Percentiles rank a stretch among this genome's conserved stretches.
Evolutionary conservation across 345 rosid genomes (phyloP).

Genomic region (Eucalyptus victrix): DNA sequence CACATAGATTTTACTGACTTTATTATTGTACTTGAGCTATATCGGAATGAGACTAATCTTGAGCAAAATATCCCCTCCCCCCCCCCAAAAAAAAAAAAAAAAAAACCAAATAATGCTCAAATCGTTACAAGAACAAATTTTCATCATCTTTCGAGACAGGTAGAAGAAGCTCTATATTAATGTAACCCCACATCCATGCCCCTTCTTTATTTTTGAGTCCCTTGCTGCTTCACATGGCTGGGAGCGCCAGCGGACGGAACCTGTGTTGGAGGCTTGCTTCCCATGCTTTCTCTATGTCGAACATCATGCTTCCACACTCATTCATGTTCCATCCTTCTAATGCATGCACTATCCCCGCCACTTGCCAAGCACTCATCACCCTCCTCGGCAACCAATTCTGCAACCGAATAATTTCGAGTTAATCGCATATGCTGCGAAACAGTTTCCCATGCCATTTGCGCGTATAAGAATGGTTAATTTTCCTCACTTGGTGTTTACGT

Average conservation of each 20-base stretch:
- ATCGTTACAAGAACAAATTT: too few relatives aligned
- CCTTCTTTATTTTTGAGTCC: too few relatives aligned
- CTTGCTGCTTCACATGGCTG: too few relatives aligned
- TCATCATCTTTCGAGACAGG: too few relatives aligned
- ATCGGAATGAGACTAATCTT: not conserved
- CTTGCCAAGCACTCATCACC: conserved; percentile 47
- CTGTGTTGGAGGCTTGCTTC: conserved; percentile 16
- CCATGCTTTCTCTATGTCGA: conserved; percentile 21
- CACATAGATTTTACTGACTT: not conserved
- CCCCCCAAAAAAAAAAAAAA: too few relatives aligned
- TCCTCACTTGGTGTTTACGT: not conserved
- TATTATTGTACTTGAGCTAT: not conserved
- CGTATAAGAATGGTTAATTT: not conserved
- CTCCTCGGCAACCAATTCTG: conserved; percentile 59
- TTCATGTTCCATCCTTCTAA: conserved; percentile 35
- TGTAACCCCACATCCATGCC: too few relatives aligned
- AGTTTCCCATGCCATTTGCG: not conserved
- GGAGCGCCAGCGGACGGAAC: too few relatives aligned
- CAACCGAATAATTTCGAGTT: not conserved
- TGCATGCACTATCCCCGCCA: conserved; percentile 43
- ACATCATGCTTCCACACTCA: conserved; percentile 25
- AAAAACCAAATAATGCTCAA: not conserved
- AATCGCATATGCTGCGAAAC: not conserved
- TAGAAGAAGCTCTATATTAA: too few relatives aligned
- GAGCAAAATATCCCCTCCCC: not conserved